Base-by-base conservation (phyloP, 768 basidiomycete genomes). In the Hygrocybe punicea region DNA sequence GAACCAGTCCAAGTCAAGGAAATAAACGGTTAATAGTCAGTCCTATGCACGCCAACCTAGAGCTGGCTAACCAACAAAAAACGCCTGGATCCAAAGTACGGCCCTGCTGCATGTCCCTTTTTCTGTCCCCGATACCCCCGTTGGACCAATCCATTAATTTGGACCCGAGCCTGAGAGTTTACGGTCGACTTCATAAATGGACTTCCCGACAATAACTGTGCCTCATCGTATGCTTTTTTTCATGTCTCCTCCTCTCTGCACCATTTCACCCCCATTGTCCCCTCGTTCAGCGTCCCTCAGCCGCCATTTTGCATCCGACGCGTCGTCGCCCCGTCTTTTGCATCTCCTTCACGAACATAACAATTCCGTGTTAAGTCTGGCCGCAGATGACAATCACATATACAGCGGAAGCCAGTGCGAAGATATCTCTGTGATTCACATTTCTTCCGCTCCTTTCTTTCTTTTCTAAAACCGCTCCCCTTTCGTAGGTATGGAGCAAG, bases 321-420 rank as follows among this genome's bases (percentile, higher is more conserved):
- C 67, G 21, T 64, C 75, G 7, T 67, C 71, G 11, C 86, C 86
- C 1, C 68, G 70, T 24, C 78, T 89, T 1, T 65, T 83, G 5
- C 90, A 92, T 68, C 84, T 87, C 3, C 77, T 92, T n/a, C 79
- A 84, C 60, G 84, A 89, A 68, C 74, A 79, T 40, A 76, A 79
- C 49, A 84, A 79, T 67, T 91, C 90, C 6, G 83, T 92, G 3
- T 76, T 93, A 29, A 85, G 87, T 65, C 73, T 93, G 13, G 88
- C 86, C 24, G 86, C 91, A 2, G 86, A 87, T 65, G 79, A 80
- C 6, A 67, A 75, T 11, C 80, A 89, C 65, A 89, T 96, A 45
- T 96, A 89, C 67, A 87, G 86, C 55, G 93, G 93, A 1, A 89
- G 84, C 62, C 92, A 94, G 66, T 82, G 80, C 48, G 75, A 83